phyloP scores from a whole-genome alignment of 805 yeast genomes.

The Saccharomycopsis sp. region DNA sequence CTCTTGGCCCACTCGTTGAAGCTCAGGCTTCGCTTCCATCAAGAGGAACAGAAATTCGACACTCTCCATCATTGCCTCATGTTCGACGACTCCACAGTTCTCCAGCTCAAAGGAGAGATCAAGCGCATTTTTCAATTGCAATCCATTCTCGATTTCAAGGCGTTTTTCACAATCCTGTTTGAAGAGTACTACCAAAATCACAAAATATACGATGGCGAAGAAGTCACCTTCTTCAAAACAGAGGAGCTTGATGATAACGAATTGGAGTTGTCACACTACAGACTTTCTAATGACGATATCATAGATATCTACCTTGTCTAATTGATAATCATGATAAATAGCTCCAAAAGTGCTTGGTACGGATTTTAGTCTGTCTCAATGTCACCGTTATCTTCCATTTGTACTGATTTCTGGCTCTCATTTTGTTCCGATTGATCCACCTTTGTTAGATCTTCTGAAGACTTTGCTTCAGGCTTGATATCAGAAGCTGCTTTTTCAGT shows the following conservation, averaged over 20 bases:
- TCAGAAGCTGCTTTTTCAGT: too few species aligned
- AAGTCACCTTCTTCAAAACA: neutral
- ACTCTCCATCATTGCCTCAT: neutral
- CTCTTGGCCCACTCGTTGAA: neutral
- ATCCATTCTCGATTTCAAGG: conserved; percentile 3
- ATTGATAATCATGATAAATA: too few species aligned
- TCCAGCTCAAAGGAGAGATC: conserved; percentile 11
- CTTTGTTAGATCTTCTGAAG: too few species aligned
- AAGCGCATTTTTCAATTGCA: conserved; percentile 4
- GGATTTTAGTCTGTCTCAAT: too few species aligned
- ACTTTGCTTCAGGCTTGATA: too few species aligned
- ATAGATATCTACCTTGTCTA: conserved; percentile 9
- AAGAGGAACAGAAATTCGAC: neutral
- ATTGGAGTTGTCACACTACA: conserved; percentile 5
- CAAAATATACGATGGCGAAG: neutral
- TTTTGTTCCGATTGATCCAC: too few species aligned
- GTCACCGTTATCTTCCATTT: too few species aligned
- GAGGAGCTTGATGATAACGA: conserved; percentile 5
- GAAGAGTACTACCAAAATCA: neutral
- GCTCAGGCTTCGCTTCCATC: conserved; percentile 1
- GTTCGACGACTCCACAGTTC: conserved; percentile 2
- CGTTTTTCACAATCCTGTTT: conserved; percentile 11
- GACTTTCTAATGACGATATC: conserved; percentile 6
- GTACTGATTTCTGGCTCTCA: too few species aligned
- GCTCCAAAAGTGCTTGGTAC: too few species aligned